Evolutionary conservation across 345 rosid species (phyloP).

Genomic region (Eucalyptus erythrocorys): DNA sequence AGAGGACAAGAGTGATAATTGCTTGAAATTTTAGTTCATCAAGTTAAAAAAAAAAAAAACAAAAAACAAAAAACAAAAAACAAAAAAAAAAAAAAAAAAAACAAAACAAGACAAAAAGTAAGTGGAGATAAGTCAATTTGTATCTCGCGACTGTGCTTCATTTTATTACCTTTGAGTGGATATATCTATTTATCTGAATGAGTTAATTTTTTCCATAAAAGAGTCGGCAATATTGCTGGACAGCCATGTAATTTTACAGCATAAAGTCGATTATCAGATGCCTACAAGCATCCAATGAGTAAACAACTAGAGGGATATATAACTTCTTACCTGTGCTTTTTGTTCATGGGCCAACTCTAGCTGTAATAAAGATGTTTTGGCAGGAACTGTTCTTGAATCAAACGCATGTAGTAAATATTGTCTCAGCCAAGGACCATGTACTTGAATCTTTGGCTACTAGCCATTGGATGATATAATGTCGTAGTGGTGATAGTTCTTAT

Average conservation of each 20-base stretch:
- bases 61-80: no score
- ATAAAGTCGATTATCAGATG: background rate
- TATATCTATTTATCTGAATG: background rate
- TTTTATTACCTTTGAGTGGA: background rate
- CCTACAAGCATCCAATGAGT: background rate
- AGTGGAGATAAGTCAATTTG: background rate
- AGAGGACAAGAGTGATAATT: background rate
- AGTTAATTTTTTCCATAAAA: background rate
- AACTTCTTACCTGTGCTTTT: background rate
- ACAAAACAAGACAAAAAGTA: no score
- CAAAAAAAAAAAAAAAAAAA: no score
- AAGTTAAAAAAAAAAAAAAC: background rate
- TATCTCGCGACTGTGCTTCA: background rate
- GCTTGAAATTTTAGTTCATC: background rate
- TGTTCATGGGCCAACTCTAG: background rate
- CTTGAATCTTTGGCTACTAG: background rate
- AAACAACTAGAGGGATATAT: background rate
- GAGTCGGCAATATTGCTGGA: background rate
- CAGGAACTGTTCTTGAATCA: background rate
- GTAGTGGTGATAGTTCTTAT: background rate
- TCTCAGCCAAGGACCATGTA: background rate
- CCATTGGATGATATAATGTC: background rate
- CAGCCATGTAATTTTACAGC: background rate
- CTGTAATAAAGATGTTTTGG: background rate
- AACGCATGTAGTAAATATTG: background rate